These are phyloP conservation scores for Flammula alnicola DNA, from an alignment of 1,284 basidiomycete species.

Conservation along the genomic window DNA sequence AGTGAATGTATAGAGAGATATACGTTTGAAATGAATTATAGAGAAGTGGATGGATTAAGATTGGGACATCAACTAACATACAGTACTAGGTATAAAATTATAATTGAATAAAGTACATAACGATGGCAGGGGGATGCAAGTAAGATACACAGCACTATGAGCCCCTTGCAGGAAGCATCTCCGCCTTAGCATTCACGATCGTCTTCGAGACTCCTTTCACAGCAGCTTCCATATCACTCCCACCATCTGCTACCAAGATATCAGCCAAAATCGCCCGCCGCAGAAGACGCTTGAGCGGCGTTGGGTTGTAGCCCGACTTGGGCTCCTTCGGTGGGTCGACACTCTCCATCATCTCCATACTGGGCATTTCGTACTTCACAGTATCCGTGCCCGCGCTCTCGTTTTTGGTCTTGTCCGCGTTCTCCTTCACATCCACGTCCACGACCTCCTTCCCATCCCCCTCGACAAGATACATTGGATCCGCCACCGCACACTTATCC, in stretches of 20 bases:
- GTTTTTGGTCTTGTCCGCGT: no score
- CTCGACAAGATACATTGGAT: constrained; percentile 14
- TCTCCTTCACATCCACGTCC: no score
- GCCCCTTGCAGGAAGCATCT: constrained; percentile 15
- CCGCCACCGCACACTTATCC: constrained; percentile 6
- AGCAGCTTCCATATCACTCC: not conserved
- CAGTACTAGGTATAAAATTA: no score
- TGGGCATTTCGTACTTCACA: constrained; percentile 15
- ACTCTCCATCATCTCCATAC: constrained; percentile 25
- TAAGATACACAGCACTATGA: no score
- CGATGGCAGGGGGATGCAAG: no score
- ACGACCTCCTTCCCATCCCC: not conserved
- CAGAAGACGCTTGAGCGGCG: constrained; percentile 22
- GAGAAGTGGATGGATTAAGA: no score
- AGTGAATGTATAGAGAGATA: no score
- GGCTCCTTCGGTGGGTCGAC: constrained; percentile 11
- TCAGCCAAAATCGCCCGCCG: constrained; percentile 19
- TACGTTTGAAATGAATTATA: no score
- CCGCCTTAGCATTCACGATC: constrained; percentile 10
- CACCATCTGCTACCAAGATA: not conserved
- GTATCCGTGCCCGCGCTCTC: not conserved
- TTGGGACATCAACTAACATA: no score
- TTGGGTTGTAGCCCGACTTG: constrained; percentile 13
- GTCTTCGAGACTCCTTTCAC: not conserved
- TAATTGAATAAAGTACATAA: no score